phyloP scores from a whole-genome alignment of 1,284 basidiomycete species.

The Tausonia pullulans region DNA sequence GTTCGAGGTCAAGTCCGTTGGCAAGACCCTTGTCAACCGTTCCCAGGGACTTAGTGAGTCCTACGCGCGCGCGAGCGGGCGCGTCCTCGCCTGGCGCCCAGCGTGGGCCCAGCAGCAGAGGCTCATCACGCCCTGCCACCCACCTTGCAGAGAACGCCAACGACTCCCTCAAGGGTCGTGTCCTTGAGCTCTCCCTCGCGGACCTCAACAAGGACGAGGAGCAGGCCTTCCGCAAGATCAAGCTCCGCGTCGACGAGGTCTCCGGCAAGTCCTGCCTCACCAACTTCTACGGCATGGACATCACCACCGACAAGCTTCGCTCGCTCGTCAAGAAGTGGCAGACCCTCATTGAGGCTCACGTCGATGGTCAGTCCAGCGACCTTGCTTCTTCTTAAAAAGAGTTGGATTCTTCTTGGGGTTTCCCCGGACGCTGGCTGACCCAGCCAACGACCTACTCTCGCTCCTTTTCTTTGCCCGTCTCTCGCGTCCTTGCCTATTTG shows the following conservation, averaged over 20 bases:
- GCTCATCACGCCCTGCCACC: neutral
- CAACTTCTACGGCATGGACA: slow-evolving; percentile 99
- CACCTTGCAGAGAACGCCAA: slow-evolving; percentile 77
- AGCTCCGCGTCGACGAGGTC: slow-evolving; percentile 93
- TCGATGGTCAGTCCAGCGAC: slow-evolving; percentile 45
- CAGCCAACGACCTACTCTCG: too few relatives aligned
- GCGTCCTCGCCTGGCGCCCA: slow-evolving; percentile 32
- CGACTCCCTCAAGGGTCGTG: slow-evolving; percentile 95
- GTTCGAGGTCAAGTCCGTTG: slow-evolving; percentile 93
- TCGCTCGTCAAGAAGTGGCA: slow-evolving; percentile 99
- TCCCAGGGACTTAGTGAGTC: slow-evolving; percentile 83
- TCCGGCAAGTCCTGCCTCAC: slow-evolving; percentile 99
- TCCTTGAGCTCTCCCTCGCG: slow-evolving; percentile 90
- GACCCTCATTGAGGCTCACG: slow-evolving; percentile 94
- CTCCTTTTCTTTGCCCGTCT: too few relatives aligned
- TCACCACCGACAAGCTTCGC: slow-evolving; percentile 99
- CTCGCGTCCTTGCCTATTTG: too few relatives aligned
- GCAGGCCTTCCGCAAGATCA: slow-evolving; percentile 99
- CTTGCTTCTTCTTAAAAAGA: too few relatives aligned
- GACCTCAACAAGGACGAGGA: slow-evolving; percentile 99
- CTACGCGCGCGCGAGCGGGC: too few relatives aligned
- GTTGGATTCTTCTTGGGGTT: too few relatives aligned
- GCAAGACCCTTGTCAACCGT: slow-evolving; percentile 98
- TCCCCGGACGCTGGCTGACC: too few relatives aligned
- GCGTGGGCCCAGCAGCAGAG: neutral